Evolutionary conservation across 441 rosid genomes (phyloP).

Genomic region (Erodium chrysanthum): DNA sequence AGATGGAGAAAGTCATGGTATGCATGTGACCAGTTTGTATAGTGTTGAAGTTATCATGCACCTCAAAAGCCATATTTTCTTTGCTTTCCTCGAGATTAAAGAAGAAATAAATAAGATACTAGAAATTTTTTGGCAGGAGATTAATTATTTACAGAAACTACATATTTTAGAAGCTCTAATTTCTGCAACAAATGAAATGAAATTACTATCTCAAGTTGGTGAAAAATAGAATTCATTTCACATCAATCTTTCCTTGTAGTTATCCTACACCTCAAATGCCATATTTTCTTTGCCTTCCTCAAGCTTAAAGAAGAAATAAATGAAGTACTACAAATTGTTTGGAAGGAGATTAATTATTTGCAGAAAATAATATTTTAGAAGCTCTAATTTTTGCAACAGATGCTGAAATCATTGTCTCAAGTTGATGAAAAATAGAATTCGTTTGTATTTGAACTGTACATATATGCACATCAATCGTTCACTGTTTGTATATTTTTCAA

Average conservation of each 20-base stretch:
- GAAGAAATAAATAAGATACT: background rate
- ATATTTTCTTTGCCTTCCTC: background rate
- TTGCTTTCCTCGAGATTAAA: background rate
- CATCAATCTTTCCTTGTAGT: too few species aligned
- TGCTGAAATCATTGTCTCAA: background rate
- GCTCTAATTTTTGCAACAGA: too few species aligned
- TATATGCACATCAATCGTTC: background rate
- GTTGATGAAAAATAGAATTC: background rate
- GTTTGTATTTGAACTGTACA: background rate
- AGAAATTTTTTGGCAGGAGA: background rate
- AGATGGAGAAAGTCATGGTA: too few species aligned
- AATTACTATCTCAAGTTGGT: background rate
- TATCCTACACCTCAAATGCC: background rate
- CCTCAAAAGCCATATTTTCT: background rate
- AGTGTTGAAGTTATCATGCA: too few species aligned
- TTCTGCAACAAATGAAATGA: too few species aligned
- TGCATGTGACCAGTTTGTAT: too few species aligned
- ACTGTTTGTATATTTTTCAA: background rate
- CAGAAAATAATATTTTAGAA: too few species aligned
- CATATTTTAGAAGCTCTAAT: too few species aligned
- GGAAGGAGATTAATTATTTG: background rate
- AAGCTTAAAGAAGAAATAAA: background rate
- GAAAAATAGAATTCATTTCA: background rate
- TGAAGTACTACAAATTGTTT: background rate
- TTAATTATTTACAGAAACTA: background rate